phyloP scores from a whole-genome alignment of 139 green algal species.

The Picochlorum sp. region DNA sequence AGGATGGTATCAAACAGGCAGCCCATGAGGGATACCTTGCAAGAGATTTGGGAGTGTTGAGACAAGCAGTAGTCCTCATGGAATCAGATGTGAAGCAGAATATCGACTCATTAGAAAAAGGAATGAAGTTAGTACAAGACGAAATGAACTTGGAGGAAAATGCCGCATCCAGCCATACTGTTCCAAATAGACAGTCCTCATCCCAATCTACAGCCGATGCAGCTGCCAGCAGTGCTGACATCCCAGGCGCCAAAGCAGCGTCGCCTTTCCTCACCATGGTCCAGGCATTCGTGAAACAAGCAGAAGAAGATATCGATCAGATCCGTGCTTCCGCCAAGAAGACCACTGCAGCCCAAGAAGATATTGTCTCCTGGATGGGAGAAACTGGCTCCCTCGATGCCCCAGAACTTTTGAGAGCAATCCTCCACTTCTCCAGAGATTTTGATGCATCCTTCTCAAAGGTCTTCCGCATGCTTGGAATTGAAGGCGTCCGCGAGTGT shows the following conservation, averaged over 20 bases:
- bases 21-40: slow-evolving; percentile 15
- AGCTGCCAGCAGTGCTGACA: slow-evolving; percentile 10
- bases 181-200: not conserved
- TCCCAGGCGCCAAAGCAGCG: too few relatives aligned
- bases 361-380: slow-evolving; percentile 18
- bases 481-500: not conserved
- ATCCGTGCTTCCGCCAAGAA: slow-evolving; percentile 1
- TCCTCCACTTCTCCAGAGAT: slow-evolving; percentile 12
- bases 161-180: not conserved
- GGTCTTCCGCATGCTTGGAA: not conserved
- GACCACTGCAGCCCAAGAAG: slow-evolving; percentile 4
- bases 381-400: slow-evolving; percentile 12
- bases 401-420: slow-evolving; percentile 11
- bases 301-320: not conserved
- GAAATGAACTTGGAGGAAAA: slow-evolving; percentile 9
- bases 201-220: slow-evolving; percentile 5
- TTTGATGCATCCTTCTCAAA: slow-evolving; percentile 24
- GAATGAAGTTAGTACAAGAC: slow-evolving; percentile 13
- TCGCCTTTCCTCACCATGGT: slow-evolving; percentile 6
- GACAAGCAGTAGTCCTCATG: not conserved
- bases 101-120: slow-evolving; percentile 21
- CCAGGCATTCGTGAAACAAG: slow-evolving; percentile 9
- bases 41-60: slow-evolving; percentile 15
- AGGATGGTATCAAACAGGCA: not conserved
- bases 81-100: slow-evolving; percentile 25